A percentile compares a stretch with the other conserved stretches of the same genome.
Evolutionary conservation across 148 eudicot genomes (phyloP).

Genomic region (Vaccinium myrtillus): DNA sequence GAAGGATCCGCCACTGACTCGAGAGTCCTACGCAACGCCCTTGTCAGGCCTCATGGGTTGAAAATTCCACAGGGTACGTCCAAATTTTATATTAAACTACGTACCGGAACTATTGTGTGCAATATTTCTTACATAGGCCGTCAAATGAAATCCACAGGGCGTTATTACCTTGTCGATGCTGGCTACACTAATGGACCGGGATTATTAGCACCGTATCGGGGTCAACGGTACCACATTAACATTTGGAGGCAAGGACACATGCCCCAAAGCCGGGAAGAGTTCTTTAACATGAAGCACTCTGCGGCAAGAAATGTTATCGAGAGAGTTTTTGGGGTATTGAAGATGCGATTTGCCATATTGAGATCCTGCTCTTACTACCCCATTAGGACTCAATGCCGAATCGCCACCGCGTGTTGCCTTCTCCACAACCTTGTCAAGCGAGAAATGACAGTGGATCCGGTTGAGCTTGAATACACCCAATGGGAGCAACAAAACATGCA

Average conservation of each 20-base stretch:
- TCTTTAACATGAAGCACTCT: conserved; percentile 24
- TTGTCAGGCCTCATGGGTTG: not conserved
- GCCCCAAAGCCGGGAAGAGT: conserved; percentile 12
- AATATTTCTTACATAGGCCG: too few species aligned
- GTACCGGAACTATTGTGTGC: not conserved
- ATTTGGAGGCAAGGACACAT: not conserved
- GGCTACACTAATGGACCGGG: conserved; percentile 27
- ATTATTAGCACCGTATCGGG: conserved; percentile 27
- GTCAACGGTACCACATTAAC: conserved; percentile 8
- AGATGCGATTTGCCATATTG: conserved; percentile 23
- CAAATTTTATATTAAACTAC: not conserved
- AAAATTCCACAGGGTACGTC: not conserved
- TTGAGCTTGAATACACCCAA: too few species aligned
- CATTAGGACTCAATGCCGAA: conserved; percentile 19
- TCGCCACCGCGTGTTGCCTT: not conserved
- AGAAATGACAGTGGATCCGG: too few species aligned
- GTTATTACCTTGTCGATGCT: conserved; percentile 23
- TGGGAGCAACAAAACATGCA: not conserved
- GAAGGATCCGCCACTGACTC: conserved; percentile 19
- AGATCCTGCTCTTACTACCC: not conserved
- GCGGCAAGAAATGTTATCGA: conserved; percentile 22
- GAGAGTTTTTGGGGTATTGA: not conserved
- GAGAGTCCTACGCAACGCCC: not conserved
- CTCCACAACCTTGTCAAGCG: too few species aligned
- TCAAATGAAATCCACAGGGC: not conserved